Evolutionary conservation across 208 protist genomes (phyloP), one percentile per base, ranked within the genome.

Genomic region (Leishmania amazonensis): DNA sequence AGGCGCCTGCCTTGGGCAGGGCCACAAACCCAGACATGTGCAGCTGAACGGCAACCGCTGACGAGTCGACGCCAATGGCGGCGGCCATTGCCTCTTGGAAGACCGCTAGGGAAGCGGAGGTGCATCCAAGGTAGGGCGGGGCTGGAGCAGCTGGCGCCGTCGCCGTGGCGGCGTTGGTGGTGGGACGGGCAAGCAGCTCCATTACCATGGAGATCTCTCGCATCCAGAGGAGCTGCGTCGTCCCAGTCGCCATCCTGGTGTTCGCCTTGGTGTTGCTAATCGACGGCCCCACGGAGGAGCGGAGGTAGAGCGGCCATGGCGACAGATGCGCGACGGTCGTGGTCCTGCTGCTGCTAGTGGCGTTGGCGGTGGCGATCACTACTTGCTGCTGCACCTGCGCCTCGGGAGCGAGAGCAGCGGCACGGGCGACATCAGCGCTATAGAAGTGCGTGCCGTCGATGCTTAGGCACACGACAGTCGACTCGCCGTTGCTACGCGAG

Each of bases 381-480:
- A 70, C 24, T 24, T 45, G 38, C 38, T 78, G 58, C 62, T 53
- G 67, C n/a, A 31, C 54, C 42, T 15, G 45, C 54, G 35, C n/a
- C 28, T 3, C 51, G n/a, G 35, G 54, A 1, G 75, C 51, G 35
- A 79, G 9, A 35, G 47, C 42, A 45, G 75, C 76, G 5, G 68
- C 70, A 3, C 81, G 81, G 31, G 81, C 76, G 40, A 85, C 62
- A 78, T 94, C 93, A 65, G 93, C 83, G 84, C 89, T 93, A 81
- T 90, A 92, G 76, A 93, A 96, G 62, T 88, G 83, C 60, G 53
- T n/a, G 38, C 93, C 93, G 62, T 96, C 93, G 17, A 91, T 57
- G 49, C 85, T 91, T 5, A 91, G 74, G 68, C 93, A 96, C 6
- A 90, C 84, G 24, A 96, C 73, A 15, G 92, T 70, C 2, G 88